Evolutionary conservation across 371 early-diverging fungal species (phyloP).

Genomic region (Fennellomyces sp.): DNA sequence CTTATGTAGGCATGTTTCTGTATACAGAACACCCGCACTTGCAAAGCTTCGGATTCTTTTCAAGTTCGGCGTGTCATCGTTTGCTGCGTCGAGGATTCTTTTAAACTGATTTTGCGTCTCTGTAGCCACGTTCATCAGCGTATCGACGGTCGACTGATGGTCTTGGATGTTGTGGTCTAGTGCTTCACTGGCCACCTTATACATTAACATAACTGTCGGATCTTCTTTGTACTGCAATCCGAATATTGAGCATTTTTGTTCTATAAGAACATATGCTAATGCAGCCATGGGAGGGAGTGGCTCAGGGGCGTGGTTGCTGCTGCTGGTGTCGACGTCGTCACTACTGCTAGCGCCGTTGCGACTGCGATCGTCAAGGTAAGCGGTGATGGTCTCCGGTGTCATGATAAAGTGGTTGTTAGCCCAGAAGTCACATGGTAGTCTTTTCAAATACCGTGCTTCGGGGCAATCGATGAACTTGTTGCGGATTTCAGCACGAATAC

Average conservation of each 20-base stretch:
- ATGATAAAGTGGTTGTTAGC: slow-evolving; percentile 7
- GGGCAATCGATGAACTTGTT: background rate
- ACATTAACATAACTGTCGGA: background rate
- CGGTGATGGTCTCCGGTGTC: slow-evolving; percentile 2
- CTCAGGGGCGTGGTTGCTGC: background rate
- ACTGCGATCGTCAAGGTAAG: background rate
- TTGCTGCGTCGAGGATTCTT: background rate
- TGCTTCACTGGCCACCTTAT: background rate
- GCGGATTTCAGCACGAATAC: background rate
- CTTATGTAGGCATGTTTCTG: background rate
- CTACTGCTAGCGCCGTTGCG: background rate
- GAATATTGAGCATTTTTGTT: background rate
- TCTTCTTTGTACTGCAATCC: background rate
- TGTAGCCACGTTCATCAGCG: background rate
- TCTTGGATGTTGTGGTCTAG: too few species aligned
- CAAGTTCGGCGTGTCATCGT: background rate
- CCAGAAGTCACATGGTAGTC: background rate
- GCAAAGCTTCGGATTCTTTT: background rate
- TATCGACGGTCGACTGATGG: background rate
- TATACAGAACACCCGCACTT: background rate
- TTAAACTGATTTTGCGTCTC: background rate
- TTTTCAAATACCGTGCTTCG: background rate
- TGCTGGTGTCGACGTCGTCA: background rate
- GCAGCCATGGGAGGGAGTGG: background rate
- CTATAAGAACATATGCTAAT: background rate